Conservation (phyloP, 495 filamentous ascomycete genomes). For the Neurospora intermedia region DNA sequence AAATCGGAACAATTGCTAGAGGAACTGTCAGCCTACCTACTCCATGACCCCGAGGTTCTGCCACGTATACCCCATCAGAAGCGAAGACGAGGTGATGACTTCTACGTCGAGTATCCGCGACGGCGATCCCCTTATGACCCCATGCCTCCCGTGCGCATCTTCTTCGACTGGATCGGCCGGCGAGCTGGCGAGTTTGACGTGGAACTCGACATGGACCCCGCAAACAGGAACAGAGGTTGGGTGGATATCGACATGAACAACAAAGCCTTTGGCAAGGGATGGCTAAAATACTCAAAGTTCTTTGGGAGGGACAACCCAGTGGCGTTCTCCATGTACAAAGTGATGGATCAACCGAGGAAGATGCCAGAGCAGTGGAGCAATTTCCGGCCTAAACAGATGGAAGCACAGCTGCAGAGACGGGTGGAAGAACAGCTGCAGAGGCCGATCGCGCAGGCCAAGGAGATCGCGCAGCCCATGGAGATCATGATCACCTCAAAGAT, state of each 20-base stretch:
- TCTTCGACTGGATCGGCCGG: neutral
- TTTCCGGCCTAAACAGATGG: neutral
- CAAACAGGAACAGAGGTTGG: neutral
- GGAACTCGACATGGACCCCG: neutral
- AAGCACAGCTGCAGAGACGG: neutral
- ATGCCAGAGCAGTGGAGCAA: neutral
- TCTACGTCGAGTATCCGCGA: neutral
- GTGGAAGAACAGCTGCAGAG: neutral
- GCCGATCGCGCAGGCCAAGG: neutral
- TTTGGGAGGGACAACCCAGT: neutral
- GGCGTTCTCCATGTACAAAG: neutral
- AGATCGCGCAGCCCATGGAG: neutral
- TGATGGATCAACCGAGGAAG: neutral
- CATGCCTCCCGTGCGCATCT: neutral
- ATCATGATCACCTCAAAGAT: neutral
- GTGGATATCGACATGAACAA: neutral
- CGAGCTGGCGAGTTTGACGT: neutral
- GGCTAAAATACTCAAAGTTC: neutral
- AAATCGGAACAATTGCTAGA: neutral
- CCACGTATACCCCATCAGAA: neutral
- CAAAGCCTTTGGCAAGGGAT: neutral
- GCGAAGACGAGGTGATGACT: neutral
- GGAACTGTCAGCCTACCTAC: neutral
- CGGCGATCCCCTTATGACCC: neutral
- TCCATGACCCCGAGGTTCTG: neutral